Evolutionary conservation across 1,284 basidiomycete species (phyloP), one percentile per base, ranked within the genome.

Genomic region (Bjerkandera adusta): DNA sequence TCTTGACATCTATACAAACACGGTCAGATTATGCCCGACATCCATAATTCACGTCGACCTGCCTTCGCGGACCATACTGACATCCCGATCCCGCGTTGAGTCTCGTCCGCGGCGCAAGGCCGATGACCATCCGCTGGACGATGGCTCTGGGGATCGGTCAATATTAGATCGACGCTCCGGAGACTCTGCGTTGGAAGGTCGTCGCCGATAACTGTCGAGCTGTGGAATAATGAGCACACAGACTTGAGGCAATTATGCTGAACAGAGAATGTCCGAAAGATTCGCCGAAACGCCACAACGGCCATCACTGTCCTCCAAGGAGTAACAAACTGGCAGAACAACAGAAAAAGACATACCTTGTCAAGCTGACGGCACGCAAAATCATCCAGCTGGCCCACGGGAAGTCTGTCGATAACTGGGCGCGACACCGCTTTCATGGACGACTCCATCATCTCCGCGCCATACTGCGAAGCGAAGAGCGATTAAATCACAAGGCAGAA

Each of bases 291-390:
- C 21, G 30, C 30, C 34, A 12, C 11, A 20, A 15, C 16, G n/a
- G n/a, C n/a, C n/a, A n/a, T n/a, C n/a, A 15, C 11, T 36, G 34
- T 18, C 21, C 34, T 20, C 34, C 34, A 36, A 36, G 34, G 34
- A 36, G 15, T 11, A 13, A 15, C 16, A 12, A 15, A 33, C 30
- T 36, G 34, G 21, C 10, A 18, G 15, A 29, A 26, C 7, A 27
- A 11, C 7, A 41, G 15, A 46, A 29, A 42, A n/a, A 39, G 49
- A 70, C 82, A 57, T 53, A 90, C 83, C 59, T 81, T 75, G 65
- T 94, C 90, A 36, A 94, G 73, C 62, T 93, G 90, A 44, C 89
- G 76, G 60, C 87, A 89, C 2, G 91, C 92, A 65, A 93, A 93
- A 51, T 90, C 89, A 56, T 94, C 92, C n/a, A 92, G 69, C 59